Evolutionary conservation across 805 yeast species (phyloP).

Genomic region (Blastobotrys muscicola): DNA sequence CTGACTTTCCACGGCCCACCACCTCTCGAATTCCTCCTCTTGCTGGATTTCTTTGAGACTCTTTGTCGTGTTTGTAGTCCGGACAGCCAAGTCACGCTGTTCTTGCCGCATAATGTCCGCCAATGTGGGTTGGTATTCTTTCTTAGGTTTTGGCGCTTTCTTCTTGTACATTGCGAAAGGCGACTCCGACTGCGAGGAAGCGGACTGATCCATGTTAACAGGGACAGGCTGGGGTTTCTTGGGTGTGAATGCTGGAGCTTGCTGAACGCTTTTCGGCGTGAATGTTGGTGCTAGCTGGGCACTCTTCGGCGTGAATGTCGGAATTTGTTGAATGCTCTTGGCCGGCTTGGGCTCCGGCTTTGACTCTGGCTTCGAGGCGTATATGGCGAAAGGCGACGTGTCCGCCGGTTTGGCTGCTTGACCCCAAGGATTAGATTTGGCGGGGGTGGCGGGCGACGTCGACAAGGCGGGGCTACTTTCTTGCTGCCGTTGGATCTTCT

Average conservation of each 20-base stretch:
- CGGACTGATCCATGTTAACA: background rate
- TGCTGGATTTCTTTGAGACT: slow-evolving; percentile 63
- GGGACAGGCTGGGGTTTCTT: slow-evolving; percentile 1
- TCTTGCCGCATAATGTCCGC: slow-evolving; percentile 24
- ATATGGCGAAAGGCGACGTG: no score
- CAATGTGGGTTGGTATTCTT: slow-evolving; percentile 7
- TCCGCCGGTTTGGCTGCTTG: no score
- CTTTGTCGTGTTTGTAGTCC: slow-evolving; percentile 28
- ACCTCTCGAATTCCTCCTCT: slow-evolving; percentile 74
- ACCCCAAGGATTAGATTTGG: background rate
- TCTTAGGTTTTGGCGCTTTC: slow-evolving; percentile 1
- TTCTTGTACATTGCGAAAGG: slow-evolving; percentile 12
- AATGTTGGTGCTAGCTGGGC: background rate
- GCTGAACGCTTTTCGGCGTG: background rate
- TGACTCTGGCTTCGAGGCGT: no score
- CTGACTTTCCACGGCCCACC: slow-evolving; percentile 70
- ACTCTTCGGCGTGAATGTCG: background rate
- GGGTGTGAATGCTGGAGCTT: slow-evolving; percentile 1
- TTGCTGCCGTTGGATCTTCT: slow-evolving; percentile 29
- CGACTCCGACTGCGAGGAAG: slow-evolving; percentile 1
- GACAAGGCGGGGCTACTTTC: background rate
- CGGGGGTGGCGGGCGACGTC: slow-evolving; percentile 1
- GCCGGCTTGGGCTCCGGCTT: no score
- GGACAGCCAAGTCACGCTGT: slow-evolving; percentile 35
- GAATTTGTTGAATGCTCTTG: no score